phyloP scores from a whole-genome alignment of 495 filamentous ascomycete species.

The Aspergillus bridgeri region DNA sequence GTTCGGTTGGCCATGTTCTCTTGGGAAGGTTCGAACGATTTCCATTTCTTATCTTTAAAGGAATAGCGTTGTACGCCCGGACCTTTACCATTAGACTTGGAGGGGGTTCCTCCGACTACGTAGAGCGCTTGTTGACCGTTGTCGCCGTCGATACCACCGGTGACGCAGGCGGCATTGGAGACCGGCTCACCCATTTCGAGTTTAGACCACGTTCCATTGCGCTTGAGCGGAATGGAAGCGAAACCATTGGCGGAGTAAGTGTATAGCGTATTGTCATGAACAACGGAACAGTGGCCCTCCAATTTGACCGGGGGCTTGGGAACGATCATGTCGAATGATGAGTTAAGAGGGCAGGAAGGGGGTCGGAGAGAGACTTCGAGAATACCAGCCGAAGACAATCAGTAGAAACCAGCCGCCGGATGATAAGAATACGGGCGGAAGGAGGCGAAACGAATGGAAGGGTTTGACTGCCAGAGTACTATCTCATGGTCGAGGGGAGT shows the following conservation, averaged over 20 bases:
- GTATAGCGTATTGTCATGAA: conserved; percentile 83
- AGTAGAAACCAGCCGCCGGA: conserved; percentile 29
- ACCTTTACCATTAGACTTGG: conserved; percentile 53
- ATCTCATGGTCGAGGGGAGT: conserved; percentile 31
- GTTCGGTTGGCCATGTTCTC: conserved; percentile 63
- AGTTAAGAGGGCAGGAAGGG: conserved; percentile 1
- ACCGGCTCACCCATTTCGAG: conserved; percentile 64
- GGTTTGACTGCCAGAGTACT: conserved; percentile 42
- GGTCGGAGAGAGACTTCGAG: conserved; percentile 15
- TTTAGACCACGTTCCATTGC: conserved; percentile 67
- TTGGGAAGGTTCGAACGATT: conserved; percentile 53
- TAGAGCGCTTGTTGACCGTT: conserved; percentile 66
- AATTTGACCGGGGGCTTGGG: conserved; percentile 64
- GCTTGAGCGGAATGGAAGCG: conserved; percentile 63
- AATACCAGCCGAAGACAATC: conserved; percentile 33
- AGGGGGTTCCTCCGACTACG: conserved; percentile 67
- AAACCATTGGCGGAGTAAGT: conserved; percentile 74
- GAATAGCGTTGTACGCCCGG: conserved; percentile 80
- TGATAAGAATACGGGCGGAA: conserved; percentile 15
- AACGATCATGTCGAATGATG: conserved; percentile 50
- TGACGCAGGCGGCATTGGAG: conserved; percentile 73
- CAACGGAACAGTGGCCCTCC: conserved; percentile 74
- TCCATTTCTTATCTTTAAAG: conserved; percentile 75
- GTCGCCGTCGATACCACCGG: conserved; percentile 49
- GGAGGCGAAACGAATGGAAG: conserved; percentile 21